Evolutionary conservation across 306 rosid species (phyloP).

Genomic region (Comarum palustre): DNA sequence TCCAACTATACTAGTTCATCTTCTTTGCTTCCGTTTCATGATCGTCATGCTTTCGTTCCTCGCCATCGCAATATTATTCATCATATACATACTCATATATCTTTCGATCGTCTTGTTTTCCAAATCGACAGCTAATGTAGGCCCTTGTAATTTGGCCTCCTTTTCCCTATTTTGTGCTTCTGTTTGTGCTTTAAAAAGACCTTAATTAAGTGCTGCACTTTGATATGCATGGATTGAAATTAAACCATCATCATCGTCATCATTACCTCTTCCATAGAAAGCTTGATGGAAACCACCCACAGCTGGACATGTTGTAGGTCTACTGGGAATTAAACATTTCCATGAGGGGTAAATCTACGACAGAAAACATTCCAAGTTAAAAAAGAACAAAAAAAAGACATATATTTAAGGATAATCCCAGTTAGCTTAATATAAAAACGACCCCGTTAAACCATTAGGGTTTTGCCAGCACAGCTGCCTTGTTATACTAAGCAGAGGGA

Average conservation of each 20-base stretch:
- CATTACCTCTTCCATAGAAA: conserved; percentile 4
- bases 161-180: conserved; percentile 4
- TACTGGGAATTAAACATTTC: conserved; percentile 28
- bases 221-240: conserved; percentile 28
- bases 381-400: conserved; percentile 17
- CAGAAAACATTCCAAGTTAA: conserved; percentile 31
- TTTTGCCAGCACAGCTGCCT: conserved; percentile 10
- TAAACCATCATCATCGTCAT: conserved; percentile 37
- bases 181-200: conserved; percentile 40
- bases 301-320: conserved; percentile 2
- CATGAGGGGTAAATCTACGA: conserved; percentile 30
- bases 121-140: conserved; percentile 40
- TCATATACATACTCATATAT: conserved; percentile 9
- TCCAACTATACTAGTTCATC: conserved; percentile 6
- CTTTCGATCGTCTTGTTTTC: neutral
- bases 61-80: conserved; percentile 28
- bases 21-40: conserved; percentile 14
- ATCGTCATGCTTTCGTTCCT: conserved; percentile 58
- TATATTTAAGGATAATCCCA: conserved; percentile 11
- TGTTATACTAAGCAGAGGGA: neutral
- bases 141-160: conserved; percentile 31
- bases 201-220: conserved; percentile 59
- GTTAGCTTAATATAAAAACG: conserved; percentile 16
- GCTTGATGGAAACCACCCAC: conserved; percentile 4
- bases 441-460: conserved; percentile 10